Percentiles rank a stretch among this genome's conserved stretches.
These are phyloP conservation scores for Penicillium sp. DNA, from an alignment of 2,329 filamentous ascomycete genomes.

Conservation along the genomic window DNA sequence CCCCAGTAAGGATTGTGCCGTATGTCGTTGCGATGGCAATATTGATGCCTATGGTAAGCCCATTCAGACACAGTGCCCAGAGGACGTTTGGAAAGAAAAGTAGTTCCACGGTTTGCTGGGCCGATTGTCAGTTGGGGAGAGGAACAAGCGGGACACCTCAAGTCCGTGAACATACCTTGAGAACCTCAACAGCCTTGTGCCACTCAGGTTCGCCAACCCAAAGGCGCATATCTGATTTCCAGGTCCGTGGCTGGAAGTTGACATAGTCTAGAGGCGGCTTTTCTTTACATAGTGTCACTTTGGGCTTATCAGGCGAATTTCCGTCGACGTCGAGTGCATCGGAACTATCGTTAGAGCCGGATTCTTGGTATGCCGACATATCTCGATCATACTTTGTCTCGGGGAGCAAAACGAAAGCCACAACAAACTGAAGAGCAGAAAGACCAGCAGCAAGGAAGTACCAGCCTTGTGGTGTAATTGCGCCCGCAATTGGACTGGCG, in stretches of 20 bases:
- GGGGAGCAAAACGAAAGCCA: conserved; percentile 46
- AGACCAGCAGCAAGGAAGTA: conserved; percentile 48
- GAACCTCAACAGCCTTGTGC: conserved; percentile 29
- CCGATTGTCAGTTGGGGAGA: background rate
- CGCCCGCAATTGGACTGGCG: conserved; percentile 48
- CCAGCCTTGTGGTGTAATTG: conserved; percentile 49
- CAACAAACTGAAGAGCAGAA: conserved; percentile 37
- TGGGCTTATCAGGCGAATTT: conserved; percentile 20
- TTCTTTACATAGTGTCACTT: conserved; percentile 14
- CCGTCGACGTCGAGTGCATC: conserved; percentile 11
- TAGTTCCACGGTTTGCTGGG: conserved; percentile 36
- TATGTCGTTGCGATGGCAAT: conserved; percentile 51
- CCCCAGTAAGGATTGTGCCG: conserved; percentile 37
- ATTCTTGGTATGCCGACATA: conserved; percentile 43
- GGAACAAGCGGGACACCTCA: too few relatives aligned
- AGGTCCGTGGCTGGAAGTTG: conserved; percentile 43
- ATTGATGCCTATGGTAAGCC: conserved; percentile 46
- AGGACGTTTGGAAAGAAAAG: conserved; percentile 49
- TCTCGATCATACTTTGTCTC: conserved; percentile 50
- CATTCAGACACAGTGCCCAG: conserved; percentile 48
- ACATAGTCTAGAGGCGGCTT: conserved; percentile 39
- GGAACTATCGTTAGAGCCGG: conserved; percentile 9
- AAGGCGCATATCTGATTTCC: conserved; percentile 42
- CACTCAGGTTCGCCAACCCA: conserved; percentile 47
- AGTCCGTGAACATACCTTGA: conserved; percentile 16